Evolutionary conservation across 2,329 filamentous ascomycete genomes (phyloP).

Genomic region (Colletotrichum musicola): DNA sequence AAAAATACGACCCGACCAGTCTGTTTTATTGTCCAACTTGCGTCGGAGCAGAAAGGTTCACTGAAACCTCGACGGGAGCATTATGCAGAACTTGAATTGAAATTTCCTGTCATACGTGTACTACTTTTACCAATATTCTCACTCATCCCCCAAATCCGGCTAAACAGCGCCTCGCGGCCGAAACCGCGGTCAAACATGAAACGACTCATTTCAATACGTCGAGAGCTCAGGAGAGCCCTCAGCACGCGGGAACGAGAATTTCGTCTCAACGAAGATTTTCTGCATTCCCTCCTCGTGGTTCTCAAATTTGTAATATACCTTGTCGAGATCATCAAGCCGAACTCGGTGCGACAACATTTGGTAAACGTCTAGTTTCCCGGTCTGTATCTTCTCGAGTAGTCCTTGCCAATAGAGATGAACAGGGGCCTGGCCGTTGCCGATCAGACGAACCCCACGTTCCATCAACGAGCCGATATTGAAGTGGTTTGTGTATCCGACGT

Average conservation of each 20-base stretch:
- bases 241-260: conserved; percentile 63
- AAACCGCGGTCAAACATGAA: conserved; percentile 16
- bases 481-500: conserved; percentile 78
- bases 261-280: conserved; percentile 79
- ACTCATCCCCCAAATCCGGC: no score
- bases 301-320: conserved; percentile 74
- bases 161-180: no score
- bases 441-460: conserved; percentile 87
- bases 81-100: no score
- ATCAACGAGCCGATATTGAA: conserved; percentile 88
- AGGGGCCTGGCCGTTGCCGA: conserved; percentile 75
- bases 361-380: conserved; percentile 77
- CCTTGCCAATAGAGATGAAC: conserved; percentile 89
- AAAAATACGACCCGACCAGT: conserved; percentile 47
- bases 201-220: conserved; percentile 45
- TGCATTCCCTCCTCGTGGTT: conserved; percentile 77
- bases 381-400: conserved; percentile 76
- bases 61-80: no score
- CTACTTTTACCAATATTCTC: no score
- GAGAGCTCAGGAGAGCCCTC: conserved; percentile 59
- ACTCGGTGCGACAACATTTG: conserved; percentile 87
- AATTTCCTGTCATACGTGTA: no score
- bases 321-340: conserved; percentile 77
- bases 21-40: conserved; percentile 49
- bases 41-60: no score